Evolutionary conservation across 1,284 basidiomycete species (phyloP).

Genomic region (Farysia itapuensis): DNA sequence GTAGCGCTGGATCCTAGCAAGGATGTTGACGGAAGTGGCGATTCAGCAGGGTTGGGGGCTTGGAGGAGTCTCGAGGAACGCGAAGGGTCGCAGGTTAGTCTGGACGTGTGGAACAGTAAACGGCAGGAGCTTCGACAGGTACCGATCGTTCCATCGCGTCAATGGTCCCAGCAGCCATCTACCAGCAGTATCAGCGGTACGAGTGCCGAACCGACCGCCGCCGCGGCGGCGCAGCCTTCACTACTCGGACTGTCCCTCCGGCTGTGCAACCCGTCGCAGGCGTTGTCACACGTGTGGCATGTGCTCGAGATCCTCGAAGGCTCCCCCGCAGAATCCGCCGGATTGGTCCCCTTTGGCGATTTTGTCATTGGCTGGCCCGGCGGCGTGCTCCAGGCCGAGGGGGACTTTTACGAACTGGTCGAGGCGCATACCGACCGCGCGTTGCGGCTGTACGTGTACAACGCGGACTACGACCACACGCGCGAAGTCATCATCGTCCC

Average conservation of each 20-base stretch:
- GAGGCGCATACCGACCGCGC: conserved; percentile 92
- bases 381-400: conserved; percentile 78
- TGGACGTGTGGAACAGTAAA: conserved; percentile 90
- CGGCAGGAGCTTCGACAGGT: conserved; percentile 80
- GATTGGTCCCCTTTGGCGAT: conserved; percentile 82
- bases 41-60: conserved; percentile 36
- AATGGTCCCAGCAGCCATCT: conserved; percentile 66
- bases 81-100: conserved; percentile 75
- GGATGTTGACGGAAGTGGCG: conserved; percentile 30
- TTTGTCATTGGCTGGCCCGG: conserved; percentile 94
- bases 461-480: conserved; percentile 81
- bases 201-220: conserved; percentile 15
- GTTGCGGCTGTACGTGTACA: conserved; percentile 90
- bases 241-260: conserved; percentile 88
- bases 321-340: conserved; percentile 79
- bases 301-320: conserved; percentile 94
- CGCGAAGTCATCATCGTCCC: conserved; percentile 56
- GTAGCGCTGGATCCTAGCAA: conserved; percentile 44
- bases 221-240: conserved; percentile 65
- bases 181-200: conserved; percentile 38
- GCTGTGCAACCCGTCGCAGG: conserved; percentile 66
- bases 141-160: conserved; percentile 76
- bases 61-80: conserved; percentile 71
- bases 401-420: conserved; percentile 94
- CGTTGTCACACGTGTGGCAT: conserved; percentile 73